Conservation (phyloP, 2,329 filamentous ascomycete species). For the Diaporthe helianthi region DNA sequence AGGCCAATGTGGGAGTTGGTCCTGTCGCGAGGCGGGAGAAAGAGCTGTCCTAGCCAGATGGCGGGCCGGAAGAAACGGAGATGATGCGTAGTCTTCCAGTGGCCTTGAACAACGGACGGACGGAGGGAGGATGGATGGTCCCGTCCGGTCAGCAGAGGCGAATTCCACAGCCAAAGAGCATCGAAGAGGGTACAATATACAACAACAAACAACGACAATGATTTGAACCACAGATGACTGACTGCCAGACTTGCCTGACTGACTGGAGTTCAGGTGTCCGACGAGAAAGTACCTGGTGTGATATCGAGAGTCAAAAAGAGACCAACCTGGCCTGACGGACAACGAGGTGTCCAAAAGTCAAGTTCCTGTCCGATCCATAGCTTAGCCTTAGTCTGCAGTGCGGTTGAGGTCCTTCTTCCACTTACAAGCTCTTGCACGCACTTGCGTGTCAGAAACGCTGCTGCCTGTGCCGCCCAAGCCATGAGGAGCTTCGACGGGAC, state of each 20-base stretch:
- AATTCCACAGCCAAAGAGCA: not conserved
- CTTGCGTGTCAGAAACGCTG: slow-evolving; percentile 21
- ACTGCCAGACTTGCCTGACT: not conserved
- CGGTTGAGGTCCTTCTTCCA: not conserved
- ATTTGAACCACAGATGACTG: not conserved
- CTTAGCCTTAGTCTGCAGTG: not conserved
- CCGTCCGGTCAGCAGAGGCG: slow-evolving; percentile 20
- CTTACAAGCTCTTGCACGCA: not conserved
- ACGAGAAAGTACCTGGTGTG: no score
- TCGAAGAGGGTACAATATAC: not conserved
- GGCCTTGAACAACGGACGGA: not conserved
- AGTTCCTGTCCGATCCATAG: not conserved
- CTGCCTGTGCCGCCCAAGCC: slow-evolving; percentile 23
- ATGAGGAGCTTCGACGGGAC: not conserved
- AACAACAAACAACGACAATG: not conserved
- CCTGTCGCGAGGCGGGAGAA: not conserved
- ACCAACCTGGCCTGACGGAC: slow-evolving; percentile 14
- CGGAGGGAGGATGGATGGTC: not conserved
- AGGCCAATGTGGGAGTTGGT: not conserved
- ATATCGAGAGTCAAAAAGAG: not conserved
- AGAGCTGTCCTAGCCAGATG: not conserved
- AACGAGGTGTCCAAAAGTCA: not conserved
- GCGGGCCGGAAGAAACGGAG: slow-evolving; percentile 7
- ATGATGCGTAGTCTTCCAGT: not conserved
- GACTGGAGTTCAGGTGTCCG: not conserved